A percentile compares a stretch with the other conserved stretches of the same genome.
Conservation (phyloP, 179 eudicot species). For the Patellifolia procumbens region DNA sequence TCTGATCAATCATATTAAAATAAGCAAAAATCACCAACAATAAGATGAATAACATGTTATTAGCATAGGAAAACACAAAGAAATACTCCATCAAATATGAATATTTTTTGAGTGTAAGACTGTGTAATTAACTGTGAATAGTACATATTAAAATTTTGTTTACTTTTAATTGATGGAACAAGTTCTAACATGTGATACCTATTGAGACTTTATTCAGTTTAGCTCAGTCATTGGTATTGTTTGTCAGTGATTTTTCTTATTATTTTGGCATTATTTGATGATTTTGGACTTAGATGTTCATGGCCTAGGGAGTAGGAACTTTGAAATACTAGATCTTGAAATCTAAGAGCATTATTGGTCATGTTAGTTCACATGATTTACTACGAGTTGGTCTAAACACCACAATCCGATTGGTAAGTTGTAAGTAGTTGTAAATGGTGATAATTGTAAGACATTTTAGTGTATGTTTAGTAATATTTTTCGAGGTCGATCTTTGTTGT, state of each 20-base stretch:
- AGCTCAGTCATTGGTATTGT: background rate
- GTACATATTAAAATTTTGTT: background rate
- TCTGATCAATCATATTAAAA: background rate
- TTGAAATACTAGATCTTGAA: background rate
- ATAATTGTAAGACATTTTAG: too few relatives aligned
- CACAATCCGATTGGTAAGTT: too few relatives aligned
- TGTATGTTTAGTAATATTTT: too few relatives aligned
- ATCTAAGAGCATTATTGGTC: background rate
- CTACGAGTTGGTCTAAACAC: too few relatives aligned
- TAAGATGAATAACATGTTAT: background rate
- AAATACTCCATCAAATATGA: background rate
- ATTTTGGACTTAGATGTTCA: background rate
- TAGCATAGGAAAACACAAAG: background rate
- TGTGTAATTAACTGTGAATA: background rate
- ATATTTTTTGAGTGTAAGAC: background rate
- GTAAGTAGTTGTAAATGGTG: too few relatives aligned
- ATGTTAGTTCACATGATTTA: constrained; percentile 4
- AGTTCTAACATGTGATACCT: constrained; percentile 9
- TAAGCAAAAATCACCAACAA: background rate
- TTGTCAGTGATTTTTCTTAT: background rate
- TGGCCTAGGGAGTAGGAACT: background rate
- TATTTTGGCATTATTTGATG: constrained; percentile 2
- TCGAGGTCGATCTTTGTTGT: too few relatives aligned
- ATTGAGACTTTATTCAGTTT: background rate
- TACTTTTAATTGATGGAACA: background rate